Percentiles rank a stretch among this genome's conserved stretches.
phyloP scores from a whole-genome alignment of 306 rosid species.

The Ormosia emarginata region DNA sequence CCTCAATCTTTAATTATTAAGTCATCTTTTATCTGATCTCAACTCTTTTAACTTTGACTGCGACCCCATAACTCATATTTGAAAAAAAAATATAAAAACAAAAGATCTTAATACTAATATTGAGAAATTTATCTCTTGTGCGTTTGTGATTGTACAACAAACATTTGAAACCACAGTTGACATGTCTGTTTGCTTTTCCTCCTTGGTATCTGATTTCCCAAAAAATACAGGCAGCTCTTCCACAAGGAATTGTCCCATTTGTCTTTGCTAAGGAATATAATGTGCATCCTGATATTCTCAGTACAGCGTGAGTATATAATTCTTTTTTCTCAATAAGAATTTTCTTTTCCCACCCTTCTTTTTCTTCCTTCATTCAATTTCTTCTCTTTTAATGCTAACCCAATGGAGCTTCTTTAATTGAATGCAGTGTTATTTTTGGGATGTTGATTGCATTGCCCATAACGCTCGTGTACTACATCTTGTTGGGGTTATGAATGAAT shows the following conservation, averaged over 20 bases:
- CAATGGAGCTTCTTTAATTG: neutral
- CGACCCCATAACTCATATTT: neutral
- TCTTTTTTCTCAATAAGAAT: neutral
- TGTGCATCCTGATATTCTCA: conserved; percentile 94
- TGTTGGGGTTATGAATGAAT: conserved; percentile 66
- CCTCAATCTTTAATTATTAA: too few species aligned
- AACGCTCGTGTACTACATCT: conserved; percentile 90
- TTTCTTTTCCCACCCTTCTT: neutral
- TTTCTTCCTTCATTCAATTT: neutral
- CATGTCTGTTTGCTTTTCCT: conserved; percentile 37
- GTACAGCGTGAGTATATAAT: conserved; percentile 74
- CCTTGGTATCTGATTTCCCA: conserved; percentile 15
- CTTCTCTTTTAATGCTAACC: conserved; percentile 30
- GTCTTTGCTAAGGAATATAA: conserved; percentile 97
- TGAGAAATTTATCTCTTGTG: conserved; percentile 17
- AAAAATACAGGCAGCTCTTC: conserved; percentile 87
- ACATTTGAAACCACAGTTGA: conserved; percentile 36
- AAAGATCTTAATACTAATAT: neutral
- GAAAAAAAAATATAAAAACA: neutral
- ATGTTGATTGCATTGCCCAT: conserved; percentile 93
- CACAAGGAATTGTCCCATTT: conserved; percentile 99
- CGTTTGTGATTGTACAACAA: conserved; percentile 27
- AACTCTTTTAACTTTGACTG: too few species aligned
- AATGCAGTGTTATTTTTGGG: conserved; percentile 89
- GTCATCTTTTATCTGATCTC: too few species aligned